Percentiles rank a stretch among this genome's conserved stretches.
These are phyloP conservation scores for Leucosporidium creatinivorum DNA, from an alignment of 768 basidiomycete species.

Conservation along the genomic window DNA sequence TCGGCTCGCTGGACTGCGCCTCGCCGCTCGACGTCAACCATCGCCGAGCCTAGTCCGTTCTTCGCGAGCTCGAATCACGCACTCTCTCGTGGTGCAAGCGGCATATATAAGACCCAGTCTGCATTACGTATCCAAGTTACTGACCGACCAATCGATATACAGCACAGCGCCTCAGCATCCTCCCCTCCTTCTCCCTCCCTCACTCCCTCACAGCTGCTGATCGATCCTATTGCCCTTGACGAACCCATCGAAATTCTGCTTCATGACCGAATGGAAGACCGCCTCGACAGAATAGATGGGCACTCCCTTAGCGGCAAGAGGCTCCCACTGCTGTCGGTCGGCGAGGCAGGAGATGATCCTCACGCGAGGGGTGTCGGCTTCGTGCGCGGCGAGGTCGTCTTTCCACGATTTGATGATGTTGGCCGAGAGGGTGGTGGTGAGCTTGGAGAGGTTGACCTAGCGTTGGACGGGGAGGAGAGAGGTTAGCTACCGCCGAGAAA, in stretches of 20 bases:
- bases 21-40: too few species aligned
- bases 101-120: not conserved
- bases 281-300: constrained; percentile 28
- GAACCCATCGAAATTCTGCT: constrained; percentile 6
- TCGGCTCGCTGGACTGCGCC: too few species aligned
- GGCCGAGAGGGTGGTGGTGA: not conserved
- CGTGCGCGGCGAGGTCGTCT: not conserved
- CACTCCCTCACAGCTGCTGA: not conserved
- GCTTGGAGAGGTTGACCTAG: not conserved
- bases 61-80: too few species aligned
- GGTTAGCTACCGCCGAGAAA: too few species aligned
- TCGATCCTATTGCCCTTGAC: not conserved
- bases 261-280: constrained; percentile 10
- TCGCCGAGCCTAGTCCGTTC: too few species aligned
- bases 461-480: not conserved
- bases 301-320: not conserved
- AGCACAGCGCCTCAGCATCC: not conserved
- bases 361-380: not conserved
- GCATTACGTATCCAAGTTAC: not conserved
- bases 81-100: too few species aligned
- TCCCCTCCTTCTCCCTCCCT: not conserved
- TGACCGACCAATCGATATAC: not conserved
- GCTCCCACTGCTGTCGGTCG: constrained; percentile 3
- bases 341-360: not conserved
- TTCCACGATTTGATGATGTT: not conserved